phyloP scores from a whole-genome alignment of 345 rosid genomes.

The Gossypium stocksii region DNA sequence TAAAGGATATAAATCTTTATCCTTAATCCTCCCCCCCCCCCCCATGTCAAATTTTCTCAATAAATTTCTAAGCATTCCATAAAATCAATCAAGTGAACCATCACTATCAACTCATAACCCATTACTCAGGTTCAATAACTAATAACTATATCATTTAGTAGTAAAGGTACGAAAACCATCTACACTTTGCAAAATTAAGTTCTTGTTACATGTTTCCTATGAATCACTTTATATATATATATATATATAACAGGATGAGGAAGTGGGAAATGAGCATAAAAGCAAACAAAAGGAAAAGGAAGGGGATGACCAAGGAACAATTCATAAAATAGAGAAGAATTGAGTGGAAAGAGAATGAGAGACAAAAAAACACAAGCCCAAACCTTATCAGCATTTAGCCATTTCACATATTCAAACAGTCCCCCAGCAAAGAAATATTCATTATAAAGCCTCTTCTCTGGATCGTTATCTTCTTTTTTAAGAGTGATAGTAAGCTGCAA shows the following conservation, averaged over 20 bases:
- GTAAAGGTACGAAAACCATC: not conserved
- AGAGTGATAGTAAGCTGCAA: slow-evolving; percentile 74
- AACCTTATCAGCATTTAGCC: slow-evolving; percentile 93
- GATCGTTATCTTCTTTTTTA: slow-evolving; percentile 53
- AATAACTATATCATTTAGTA: not conserved
- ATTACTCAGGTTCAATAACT: not conserved
- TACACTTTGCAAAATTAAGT: not conserved
- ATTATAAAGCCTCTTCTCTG: slow-evolving; percentile 50
- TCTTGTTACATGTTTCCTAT: not conserved
- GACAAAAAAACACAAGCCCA: slow-evolving; percentile 4
- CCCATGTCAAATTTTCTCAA: not conserved
- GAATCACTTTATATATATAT: not conserved
- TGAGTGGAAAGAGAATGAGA: not conserved
- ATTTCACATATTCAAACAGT: slow-evolving; percentile 79
- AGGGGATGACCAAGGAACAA: slow-evolving; percentile 4
- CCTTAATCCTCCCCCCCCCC: not conserved
- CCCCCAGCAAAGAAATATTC: slow-evolving; percentile 87
- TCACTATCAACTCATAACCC: not conserved
- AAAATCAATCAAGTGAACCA: not conserved
- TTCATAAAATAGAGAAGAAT: not conserved
- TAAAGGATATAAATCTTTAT: not conserved
- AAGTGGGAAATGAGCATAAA: not conserved
- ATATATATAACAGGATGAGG: not conserved
- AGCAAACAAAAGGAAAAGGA: not conserved
- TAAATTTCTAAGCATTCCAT: not conserved